Base-by-base conservation (phyloP, 805 yeast genomes). In the Vanderwaltozyma yarrowii region DNA sequence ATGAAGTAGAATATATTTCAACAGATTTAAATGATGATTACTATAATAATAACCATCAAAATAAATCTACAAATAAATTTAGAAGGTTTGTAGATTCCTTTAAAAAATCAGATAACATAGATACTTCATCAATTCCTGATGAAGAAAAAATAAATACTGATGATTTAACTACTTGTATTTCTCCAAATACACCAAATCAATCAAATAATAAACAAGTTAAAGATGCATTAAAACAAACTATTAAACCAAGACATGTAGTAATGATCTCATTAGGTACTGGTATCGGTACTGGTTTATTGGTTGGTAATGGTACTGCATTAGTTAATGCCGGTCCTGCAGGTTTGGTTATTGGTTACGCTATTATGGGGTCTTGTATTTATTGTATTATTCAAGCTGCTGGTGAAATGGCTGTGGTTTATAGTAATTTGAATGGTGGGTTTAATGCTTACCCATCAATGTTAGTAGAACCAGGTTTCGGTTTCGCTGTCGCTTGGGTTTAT, bases 211-310 rank as follows among this genome's bases (percentile, higher is more conserved):
- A 39, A 18, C 42, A 39, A 14, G 30, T 33, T 1, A 41, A 36
- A 11, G 45, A 57, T 59, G 67, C 58, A 35, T 44, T 62, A 40
- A 57, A 60, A 33, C 62, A 63, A 40, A 52, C 61, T 36, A 33
- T 52, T 46, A 51, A 54, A 30, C 51, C 61, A 20, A 55, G 73
- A 33, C 87, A 80, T 46, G 73, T 79, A 43, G 71, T 76, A 43
- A 74, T 82, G 76, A 80, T 84, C 51, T 86, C 94, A 29, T 67
- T 85, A 39, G 92, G 92, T 41, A 87, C 92, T 38, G 80, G 89
- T 36, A 79, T 84, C 42, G 95, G 95, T 52, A 79, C 92, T 5
- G 85, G 84, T 50, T 62, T 78, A 36, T 61, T 71, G 45, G 76
- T 76, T 36, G 80, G 80, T 48, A 63, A 71, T 35, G 81, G 77